Conservation (phyloP, 306 rosid species). For the Adenanthera pavonina region DNA sequence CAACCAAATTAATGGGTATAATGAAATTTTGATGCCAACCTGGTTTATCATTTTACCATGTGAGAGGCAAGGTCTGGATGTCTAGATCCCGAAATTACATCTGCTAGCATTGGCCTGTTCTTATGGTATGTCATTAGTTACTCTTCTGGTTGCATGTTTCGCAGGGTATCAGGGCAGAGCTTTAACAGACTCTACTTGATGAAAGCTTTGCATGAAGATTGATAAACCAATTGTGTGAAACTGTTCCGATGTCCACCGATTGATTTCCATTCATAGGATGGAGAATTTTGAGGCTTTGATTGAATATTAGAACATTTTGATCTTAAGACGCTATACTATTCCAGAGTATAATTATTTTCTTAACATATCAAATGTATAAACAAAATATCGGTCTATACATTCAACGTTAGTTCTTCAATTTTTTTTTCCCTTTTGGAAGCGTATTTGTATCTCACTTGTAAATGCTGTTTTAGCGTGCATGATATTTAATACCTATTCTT, state of each 20-base stretch:
- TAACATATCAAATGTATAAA: conserved; percentile 31
- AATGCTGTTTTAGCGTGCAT: neutral
- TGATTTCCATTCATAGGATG: neutral
- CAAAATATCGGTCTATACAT: neutral
- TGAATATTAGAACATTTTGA: conserved; percentile 16
- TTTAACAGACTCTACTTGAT: conserved; percentile 77
- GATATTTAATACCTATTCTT: neutral
- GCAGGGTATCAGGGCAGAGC: conserved; percentile 91
- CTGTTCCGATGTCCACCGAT: conserved; percentile 29
- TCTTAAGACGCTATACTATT: conserved; percentile 3
- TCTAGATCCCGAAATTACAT: neutral
- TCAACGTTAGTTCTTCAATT: neutral
- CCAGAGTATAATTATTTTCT: neutral
- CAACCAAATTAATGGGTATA: conserved; percentile 95
- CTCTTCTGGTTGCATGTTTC: conserved; percentile 34
- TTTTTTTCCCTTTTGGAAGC: neutral
- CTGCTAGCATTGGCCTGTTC: neutral
- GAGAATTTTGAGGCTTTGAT: neutral
- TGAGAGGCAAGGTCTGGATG: neutral
- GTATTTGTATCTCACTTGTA: neutral
- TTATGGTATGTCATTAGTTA: neutral
- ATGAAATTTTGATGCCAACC: neutral
- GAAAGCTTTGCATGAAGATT: conserved; percentile 82
- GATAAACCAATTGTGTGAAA: conserved; percentile 34
- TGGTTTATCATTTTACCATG: neutral